Conservation (phyloP, 495 filamentous ascomycete genomes). For the Cercophora sp. region DNA sequence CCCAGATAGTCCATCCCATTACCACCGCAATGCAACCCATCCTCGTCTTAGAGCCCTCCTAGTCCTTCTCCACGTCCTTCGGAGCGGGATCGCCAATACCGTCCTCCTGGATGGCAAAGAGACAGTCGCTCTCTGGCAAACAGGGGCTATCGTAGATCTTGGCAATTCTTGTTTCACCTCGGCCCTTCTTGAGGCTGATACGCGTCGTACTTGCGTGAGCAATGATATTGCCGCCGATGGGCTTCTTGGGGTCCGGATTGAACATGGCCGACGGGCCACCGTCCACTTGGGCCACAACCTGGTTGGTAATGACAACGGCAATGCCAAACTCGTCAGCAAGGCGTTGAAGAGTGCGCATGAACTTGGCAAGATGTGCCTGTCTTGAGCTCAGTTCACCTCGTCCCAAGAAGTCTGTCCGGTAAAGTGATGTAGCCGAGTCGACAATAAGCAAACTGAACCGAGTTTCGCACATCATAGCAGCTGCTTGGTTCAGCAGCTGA, state of each 20-base stretch:
- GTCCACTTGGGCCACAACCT: slow-evolving; percentile 97
- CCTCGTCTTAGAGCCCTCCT: slow-evolving; percentile 31
- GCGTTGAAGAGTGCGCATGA: slow-evolving; percentile 89
- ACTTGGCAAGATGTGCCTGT: slow-evolving; percentile 93
- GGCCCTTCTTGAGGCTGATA: slow-evolving; percentile 88
- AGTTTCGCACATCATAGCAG: slow-evolving; percentile 98
- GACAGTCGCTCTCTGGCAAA: slow-evolving; percentile 89
- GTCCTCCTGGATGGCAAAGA: slow-evolving; percentile 96
- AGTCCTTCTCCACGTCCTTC: slow-evolving; percentile 76
- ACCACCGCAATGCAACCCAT: neutral
- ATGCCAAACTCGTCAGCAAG: slow-evolving; percentile 98
- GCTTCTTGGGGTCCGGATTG: slow-evolving; percentile 98
- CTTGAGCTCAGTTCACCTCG: slow-evolving; percentile 87
- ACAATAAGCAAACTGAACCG: slow-evolving; percentile 93
- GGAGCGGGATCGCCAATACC: slow-evolving; percentile 94
- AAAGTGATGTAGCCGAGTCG: slow-evolving; percentile 90
- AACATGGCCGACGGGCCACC: slow-evolving; percentile 95
- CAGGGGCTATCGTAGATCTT: slow-evolving; percentile 99
- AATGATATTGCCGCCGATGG: slow-evolving; percentile 98
- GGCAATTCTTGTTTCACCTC: slow-evolving; percentile 91
- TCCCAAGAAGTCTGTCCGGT: slow-evolving; percentile 92
- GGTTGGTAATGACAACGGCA: slow-evolving; percentile 97
- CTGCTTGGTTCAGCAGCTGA: slow-evolving; percentile 88
- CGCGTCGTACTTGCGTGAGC: slow-evolving; percentile 91
- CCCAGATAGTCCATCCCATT: neutral